Percentiles rank a stretch among this genome's conserved stretches.
These are phyloP conservation scores for Tetradesmus obliquus DNA, from an alignment of 139 green algal species.

Conservation along the genomic window DNA sequence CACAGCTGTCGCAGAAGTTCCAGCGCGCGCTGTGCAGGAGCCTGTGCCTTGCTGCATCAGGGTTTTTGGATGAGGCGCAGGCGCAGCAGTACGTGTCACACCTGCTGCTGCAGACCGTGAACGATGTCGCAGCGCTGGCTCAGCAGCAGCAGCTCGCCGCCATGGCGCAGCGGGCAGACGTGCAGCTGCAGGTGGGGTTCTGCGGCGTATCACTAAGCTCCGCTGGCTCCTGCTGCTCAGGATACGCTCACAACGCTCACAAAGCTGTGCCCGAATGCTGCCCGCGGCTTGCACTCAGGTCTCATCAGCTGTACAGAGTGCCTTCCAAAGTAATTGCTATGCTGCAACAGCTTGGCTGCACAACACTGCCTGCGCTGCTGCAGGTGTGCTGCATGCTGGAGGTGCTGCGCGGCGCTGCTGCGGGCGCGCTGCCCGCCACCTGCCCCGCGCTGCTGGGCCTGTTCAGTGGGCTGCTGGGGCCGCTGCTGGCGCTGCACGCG, in stretches of 20 bases:
- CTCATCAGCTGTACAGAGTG: too few species aligned
- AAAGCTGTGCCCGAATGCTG: too few species aligned
- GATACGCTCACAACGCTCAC: too few species aligned
- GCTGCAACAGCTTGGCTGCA: too few species aligned
- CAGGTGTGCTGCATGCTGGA: conserved; percentile 72
- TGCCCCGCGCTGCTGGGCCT: conserved; percentile 63
- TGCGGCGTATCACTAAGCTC: neutral
- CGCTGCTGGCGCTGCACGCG: conserved; percentile 54
- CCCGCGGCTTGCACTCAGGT: too few species aligned
- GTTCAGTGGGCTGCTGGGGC: conserved; percentile 51
- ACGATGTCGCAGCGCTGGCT: conserved; percentile 48
- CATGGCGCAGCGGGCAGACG: conserved; percentile 36
- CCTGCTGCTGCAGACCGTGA: conserved; percentile 41
- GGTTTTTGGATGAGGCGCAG: neutral
- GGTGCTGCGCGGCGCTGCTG: conserved; percentile 70
- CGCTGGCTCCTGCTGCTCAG: neutral
- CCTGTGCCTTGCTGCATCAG: conserved; percentile 37
- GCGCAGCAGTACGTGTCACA: conserved; percentile 38
- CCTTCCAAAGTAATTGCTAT: too few species aligned
- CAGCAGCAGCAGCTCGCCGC: conserved; percentile 43
- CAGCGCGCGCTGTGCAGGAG: conserved; percentile 59
- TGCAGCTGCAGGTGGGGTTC: conserved; percentile 32
- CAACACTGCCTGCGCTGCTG: neutral
- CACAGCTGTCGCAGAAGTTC: conserved; percentile 53
- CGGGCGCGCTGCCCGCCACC: conserved; percentile 56